phyloP scores from a whole-genome alignment of 805 yeast species.

The Sugiyamaella qingdaonensis region DNA sequence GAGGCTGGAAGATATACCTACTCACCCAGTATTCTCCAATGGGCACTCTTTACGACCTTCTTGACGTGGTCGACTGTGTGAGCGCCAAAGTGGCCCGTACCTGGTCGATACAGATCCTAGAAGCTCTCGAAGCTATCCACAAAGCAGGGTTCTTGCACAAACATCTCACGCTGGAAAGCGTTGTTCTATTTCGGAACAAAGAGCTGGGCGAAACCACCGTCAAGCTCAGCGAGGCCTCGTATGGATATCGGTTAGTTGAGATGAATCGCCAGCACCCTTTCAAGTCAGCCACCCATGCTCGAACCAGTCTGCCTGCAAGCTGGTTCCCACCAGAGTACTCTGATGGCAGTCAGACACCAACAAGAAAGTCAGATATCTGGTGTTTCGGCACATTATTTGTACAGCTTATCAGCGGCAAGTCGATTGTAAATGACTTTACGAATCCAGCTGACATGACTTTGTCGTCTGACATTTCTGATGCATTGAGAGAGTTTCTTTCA shows the following conservation, averaged over 20 bases:
- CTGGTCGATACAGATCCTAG: slow-evolving; percentile 84
- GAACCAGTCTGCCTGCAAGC: slow-evolving; percentile 11
- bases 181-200: slow-evolving; percentile 47
- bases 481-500: slow-evolving; percentile 61
- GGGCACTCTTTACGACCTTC: slow-evolving; percentile 58
- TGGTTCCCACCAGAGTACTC: slow-evolving; percentile 87
- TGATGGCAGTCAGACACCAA: slow-evolving; percentile 44
- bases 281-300: slow-evolving; percentile 5
- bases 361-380: slow-evolving; percentile 90
- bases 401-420: slow-evolving; percentile 59
- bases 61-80: slow-evolving; percentile 62
- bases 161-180: slow-evolving; percentile 56
- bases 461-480: slow-evolving; percentile 44
- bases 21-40: slow-evolving; percentile 60
- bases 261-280: slow-evolving; percentile 35
- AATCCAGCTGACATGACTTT: slow-evolving; percentile 63
- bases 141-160: slow-evolving; percentile 81
- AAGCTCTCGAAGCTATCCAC: slow-evolving; percentile 79
- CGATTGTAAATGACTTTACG: slow-evolving; percentile 48
- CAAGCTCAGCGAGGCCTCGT: slow-evolving; percentile 26
- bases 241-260: slow-evolving; percentile 25
- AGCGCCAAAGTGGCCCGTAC: slow-evolving; percentile 73
- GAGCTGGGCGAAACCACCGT: slow-evolving; percentile 46
- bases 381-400: slow-evolving; percentile 76
- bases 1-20: slow-evolving; percentile 62